Percentiles rank a stretch among this genome's conserved stretches.
Conservation (phyloP, 257 asterid genomes). For the Solanum pennellii region DNA sequence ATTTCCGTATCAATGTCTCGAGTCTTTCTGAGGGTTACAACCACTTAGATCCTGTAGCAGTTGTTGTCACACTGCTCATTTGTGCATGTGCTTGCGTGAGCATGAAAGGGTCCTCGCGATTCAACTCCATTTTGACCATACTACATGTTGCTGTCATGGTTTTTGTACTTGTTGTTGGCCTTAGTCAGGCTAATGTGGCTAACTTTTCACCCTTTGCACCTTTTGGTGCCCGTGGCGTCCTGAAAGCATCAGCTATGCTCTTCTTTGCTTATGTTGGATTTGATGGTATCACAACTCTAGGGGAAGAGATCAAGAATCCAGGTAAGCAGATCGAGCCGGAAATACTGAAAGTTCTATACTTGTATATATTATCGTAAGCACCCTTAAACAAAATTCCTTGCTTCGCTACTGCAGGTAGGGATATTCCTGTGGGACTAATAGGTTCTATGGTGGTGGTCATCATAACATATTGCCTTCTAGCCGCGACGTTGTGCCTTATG, state of each 20-base stretch:
- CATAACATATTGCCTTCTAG: slow-evolving; percentile 17
- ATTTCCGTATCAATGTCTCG: slow-evolving; percentile 11
- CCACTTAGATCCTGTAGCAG: slow-evolving; percentile 24
- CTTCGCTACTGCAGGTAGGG: slow-evolving; percentile 5
- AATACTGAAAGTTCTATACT: neutral
- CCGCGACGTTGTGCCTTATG: slow-evolving; percentile 18
- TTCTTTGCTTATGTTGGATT: slow-evolving; percentile 11
- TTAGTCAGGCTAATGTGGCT: slow-evolving; percentile 13
- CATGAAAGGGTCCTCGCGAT: slow-evolving; percentile 11
- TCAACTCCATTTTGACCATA: slow-evolving; percentile 20
- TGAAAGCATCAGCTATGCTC: slow-evolving; percentile 21
- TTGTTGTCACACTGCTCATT: slow-evolving; percentile 6
- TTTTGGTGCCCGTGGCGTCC: slow-evolving; percentile 11
- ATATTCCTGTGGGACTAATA: slow-evolving; percentile 22
- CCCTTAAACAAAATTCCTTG: neutral
- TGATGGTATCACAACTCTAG: slow-evolving; percentile 22
- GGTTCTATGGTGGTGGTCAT: slow-evolving; percentile 25
- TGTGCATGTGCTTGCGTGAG: slow-evolving; percentile 12
- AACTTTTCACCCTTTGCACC: slow-evolving; percentile 21
- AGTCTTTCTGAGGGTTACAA: slow-evolving; percentile 16
- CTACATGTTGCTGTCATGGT: slow-evolving; percentile 10
- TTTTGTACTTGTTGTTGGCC: slow-evolving; percentile 21
- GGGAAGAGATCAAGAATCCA: slow-evolving; percentile 19
- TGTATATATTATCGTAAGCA: neutral
- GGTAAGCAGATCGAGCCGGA: neutral